Base-by-base conservation (phyloP, 192 early-diverging fungal species). In the Chytriomyces confervae region DNA sequence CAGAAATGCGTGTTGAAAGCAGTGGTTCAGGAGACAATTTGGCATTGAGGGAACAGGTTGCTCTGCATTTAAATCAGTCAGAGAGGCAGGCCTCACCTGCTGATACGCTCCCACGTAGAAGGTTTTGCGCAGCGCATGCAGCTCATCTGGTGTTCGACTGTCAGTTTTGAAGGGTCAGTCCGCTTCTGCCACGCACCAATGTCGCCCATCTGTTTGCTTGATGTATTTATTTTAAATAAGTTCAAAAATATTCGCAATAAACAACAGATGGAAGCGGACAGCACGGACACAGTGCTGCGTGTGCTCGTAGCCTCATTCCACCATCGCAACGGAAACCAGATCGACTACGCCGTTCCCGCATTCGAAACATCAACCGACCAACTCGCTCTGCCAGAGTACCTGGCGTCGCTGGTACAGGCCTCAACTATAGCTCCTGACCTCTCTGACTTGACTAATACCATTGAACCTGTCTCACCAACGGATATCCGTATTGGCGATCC, bases 41-140 rank as follows among this genome's bases (percentile, higher is more conserved):
- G 36, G 36, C 36, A 36, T 36, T 36, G 36, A 36, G 36, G 4
- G 36, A 36, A 36, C 36, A 36, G 36, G 36, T 36, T 36, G 3
- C 36, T 36, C 36, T 36, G 36, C 0, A 36, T 36, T 36, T 36
- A 36, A 36, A 36, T 36, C 36, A 0, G 36, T 36, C 36, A 36
- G 36, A 36, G 1, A 4, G 36, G 36, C 36, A 36, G 36, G 0
- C 36, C 36, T 13, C 8, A 91, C 86, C 49, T 91, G 86, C 78
- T 94, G 88, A 86, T 88, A 93, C 62, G 90, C 87, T 48, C 93
- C 92, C 61, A 94, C 79, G 63, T 86, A 83, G 81, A 88, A 83
- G 66, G 77, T 50, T 80, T 85, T 82, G 63, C 80, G 77, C 16
- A 86, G 73, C 3, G 62, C 29, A 50, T 66, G 81, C 11, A 83